Percentiles rank a stretch among this genome's conserved stretches.
These are phyloP conservation scores for Colletotrichum orchidophilum DNA, from an alignment of 2,329 filamentous ascomycete genomes.

Conservation along the genomic window DNA sequence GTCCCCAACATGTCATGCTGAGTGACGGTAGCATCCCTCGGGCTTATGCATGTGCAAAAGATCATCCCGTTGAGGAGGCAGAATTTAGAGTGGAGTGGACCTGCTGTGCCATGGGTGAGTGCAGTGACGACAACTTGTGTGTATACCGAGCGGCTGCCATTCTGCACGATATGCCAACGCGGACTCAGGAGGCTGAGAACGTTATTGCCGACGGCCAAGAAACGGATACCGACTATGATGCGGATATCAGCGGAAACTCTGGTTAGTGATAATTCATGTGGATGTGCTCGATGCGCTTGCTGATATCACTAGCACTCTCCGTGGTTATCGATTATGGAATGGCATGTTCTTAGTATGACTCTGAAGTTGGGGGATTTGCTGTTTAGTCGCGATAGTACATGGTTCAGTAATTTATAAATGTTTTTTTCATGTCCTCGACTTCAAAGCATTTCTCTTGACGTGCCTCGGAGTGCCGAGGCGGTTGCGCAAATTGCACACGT, in stretches of 20 bases:
- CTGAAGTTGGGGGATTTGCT: neutral
- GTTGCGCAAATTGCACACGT: too few relatives aligned
- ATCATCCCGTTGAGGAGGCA: neutral
- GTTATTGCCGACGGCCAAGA: neutral
- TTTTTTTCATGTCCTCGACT: neutral
- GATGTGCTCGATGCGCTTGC: neutral
- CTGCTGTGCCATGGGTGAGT: constrained; percentile 3
- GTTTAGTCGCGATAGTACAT: neutral
- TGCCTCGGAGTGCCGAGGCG: neutral
- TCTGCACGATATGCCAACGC: neutral
- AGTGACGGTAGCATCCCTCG: neutral
- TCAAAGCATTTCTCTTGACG: neutral
- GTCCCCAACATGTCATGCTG: neutral
- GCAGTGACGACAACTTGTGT: neutral
- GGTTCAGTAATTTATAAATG: neutral
- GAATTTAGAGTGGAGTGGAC: constrained; percentile 7
- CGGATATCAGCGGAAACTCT: neutral
- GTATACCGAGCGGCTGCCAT: constrained; percentile 7
- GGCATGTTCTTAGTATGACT: neutral
- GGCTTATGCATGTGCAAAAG: too few relatives aligned
- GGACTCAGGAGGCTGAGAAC: neutral
- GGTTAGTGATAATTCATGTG: neutral
- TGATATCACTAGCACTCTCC: neutral
- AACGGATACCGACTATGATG: neutral
- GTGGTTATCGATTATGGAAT: neutral